Evolutionary conservation across 2,329 filamentous ascomycete genomes (phyloP), one percentile per base, ranked within the genome.

Genomic region (Thielaviopsis populi): DNA sequence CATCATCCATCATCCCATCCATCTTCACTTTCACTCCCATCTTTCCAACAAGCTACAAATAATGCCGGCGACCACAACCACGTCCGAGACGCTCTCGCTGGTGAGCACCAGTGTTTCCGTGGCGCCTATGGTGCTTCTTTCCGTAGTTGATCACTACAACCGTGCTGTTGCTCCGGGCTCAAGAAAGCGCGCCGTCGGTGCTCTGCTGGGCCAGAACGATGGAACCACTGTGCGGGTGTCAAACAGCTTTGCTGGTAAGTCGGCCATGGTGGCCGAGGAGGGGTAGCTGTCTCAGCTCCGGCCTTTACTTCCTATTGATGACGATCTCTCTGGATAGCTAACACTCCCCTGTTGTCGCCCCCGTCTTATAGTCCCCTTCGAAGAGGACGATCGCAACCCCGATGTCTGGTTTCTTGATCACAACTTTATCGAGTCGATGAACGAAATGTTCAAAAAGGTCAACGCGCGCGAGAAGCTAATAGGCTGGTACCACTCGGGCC

Each of bases 391-490:
- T 72, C 96, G 95, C 77, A 91, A 99, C 74, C 92, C 92, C 2
- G 95, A 92, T 42, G 94, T 99, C 73, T 99, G 94, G 94, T 99
- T 97, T 74, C 78, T 99, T 68, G 94, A 99, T 75, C 94, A 99
- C 82, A 97, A 97, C 82, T 99, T 96, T 72, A 89, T 99, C 75
- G 94, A 99, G 77, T 89, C 87, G 70, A 99, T 99, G 94, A 95
- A 94, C 78, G 94, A 97, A 76, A 99, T 99, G 94, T 99, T 99
- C 83, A 99, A 99, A 81, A 97, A 97, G 79, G 91, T 99, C 81
- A 99, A 99, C 79, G 94, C 94, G 67, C 82, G 89, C 68, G 94
- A 99, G 79, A 97, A 97, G 84, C 83, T 99, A 74, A 95, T 99
- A 81, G 94, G 94, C 72, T 99, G 94, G 94, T 99, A 99, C 76